Evolutionary conservation across 768 basidiomycete genomes (phyloP), one percentile per base, ranked within the genome.

Genomic region (Termitomyces sp.): DNA sequence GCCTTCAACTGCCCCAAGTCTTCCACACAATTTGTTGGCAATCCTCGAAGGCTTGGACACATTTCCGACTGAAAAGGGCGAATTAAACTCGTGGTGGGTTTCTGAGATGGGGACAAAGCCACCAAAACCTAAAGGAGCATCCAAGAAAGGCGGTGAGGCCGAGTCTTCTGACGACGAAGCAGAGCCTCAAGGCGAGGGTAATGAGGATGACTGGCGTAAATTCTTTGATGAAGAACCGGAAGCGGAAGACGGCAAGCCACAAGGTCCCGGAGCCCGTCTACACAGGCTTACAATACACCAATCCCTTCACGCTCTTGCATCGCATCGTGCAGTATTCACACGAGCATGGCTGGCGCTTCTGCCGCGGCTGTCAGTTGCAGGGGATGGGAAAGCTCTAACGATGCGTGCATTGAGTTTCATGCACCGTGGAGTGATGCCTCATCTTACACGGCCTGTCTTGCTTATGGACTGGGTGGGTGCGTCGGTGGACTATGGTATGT

Each of bases 381-480:
- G 71, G 54, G 68, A 69, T 65, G 75, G 61, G 12, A 78, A 74
- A 51, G 67, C 66, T 1, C 65, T 85, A 4, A 76, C 83, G 16
- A 77, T 79, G 24, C 76, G 87, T 46, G 83, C 80, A 16, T 72
- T 96, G 59, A 86, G 86, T 63, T 77, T 94, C 31, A 85, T 96
- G 79, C 93, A 96, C 69, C 77, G 84, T 13, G 84, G 87, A 5
- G 87, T 95, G 13, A 72, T 96, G 68, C 94, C 94, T 0, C 86
- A 94, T 69, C 68, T 95, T 47, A 92, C 90, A 0, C 72, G 89
- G 39, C 85, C 89, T 0, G 76, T 90, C 48, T 71, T 91, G 51
- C 79, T 90, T n/a, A 93, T 94, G 88, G 93, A 96, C 68, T 97
- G 94, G 92, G 80, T 96, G 39, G 83, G 86, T 27, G 83, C 83